Evolutionary conservation across 306 rosid genomes (phyloP).

Genomic region (Mimosa bimucronata): DNA sequence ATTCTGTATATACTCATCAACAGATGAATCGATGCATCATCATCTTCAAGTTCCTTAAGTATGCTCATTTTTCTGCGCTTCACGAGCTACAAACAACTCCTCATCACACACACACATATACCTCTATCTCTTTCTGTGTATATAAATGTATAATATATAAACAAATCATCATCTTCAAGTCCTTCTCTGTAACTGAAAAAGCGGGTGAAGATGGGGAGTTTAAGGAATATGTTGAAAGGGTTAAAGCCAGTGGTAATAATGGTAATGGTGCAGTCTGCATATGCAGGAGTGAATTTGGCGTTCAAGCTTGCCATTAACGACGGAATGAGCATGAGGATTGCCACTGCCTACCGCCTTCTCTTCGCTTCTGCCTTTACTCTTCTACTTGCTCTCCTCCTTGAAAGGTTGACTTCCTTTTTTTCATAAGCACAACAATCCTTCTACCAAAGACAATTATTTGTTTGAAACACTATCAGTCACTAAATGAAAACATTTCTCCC

Average conservation of each 20-base stretch:
- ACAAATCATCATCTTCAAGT: too few species aligned
- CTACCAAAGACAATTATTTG: too few species aligned
- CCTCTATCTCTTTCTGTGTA: too few species aligned
- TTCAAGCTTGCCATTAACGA: conserved; percentile 2
- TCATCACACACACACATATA: too few species aligned
- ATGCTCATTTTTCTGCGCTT: neutral
- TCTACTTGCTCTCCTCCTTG: neutral
- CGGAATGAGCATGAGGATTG: conserved; percentile 9
- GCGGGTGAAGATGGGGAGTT: neutral
- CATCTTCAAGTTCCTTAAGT: neutral
- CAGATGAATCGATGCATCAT: neutral
- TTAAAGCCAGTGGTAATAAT: neutral
- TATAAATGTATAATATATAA: too few species aligned
- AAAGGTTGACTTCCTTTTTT: neutral
- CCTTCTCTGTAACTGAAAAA: neutral
- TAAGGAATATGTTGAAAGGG: neutral
- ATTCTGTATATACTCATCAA: neutral
- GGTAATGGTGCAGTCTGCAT: neutral
- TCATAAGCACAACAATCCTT: too few species aligned
- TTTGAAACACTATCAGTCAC: too few species aligned
- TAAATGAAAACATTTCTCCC: too few species aligned
- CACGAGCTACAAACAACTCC: neutral
- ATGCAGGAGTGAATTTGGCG: neutral
- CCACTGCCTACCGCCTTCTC: neutral
- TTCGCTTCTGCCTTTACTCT: neutral